Base-by-base conservation (phyloP, 805 yeast species). In the Ogataea naganishii region DNA sequence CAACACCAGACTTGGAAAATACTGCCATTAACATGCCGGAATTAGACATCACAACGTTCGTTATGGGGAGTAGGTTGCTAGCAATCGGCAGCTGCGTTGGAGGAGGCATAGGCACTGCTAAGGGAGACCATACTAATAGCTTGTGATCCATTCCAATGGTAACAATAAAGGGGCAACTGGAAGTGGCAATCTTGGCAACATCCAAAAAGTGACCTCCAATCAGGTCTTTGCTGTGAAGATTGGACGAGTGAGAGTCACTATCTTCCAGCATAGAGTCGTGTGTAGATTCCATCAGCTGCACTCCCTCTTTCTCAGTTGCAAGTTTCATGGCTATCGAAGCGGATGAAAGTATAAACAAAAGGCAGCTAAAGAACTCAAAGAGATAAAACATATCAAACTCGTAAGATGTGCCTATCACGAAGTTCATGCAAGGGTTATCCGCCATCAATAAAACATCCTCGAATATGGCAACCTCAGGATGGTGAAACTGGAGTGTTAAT, bases 141-240 rank as follows among this genome's bases (percentile, higher is more conserved):
- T 66, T 70, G 41, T 80, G 86, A 43, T 83, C 94, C 46, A 84
- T 57, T 4, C 88, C 89, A 17, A 80, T 67, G 1, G 81, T 66
- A 0, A 82, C 74, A 15, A 81, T 63, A 42, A 80, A 77, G 3
- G 84, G 75, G 30, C 73, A 64, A 10, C 69, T 58, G 10, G 82
- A 75, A 1, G 84, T 68, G n/a, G 64, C 55, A 8, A 80, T 57
- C 33, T 65, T 66, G 20, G 79, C 62, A 4, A 81, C 64, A 48
- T 84, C 94, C 28, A 81, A 56, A 15, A 60, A 53, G 47, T 78
- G 88, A 4, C 75, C 75, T 18, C 58, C 49, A 11, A 64, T 33
- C 24, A 62, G 31, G 56, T 67, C 55, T 60, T 71, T 43, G 45
- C 56, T 41, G 35, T 51, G 49, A 30, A 53, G 46, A 10, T 36